Conservation (phyloP, 805 yeast species). For the Candida khao-thaluensis region DNA sequence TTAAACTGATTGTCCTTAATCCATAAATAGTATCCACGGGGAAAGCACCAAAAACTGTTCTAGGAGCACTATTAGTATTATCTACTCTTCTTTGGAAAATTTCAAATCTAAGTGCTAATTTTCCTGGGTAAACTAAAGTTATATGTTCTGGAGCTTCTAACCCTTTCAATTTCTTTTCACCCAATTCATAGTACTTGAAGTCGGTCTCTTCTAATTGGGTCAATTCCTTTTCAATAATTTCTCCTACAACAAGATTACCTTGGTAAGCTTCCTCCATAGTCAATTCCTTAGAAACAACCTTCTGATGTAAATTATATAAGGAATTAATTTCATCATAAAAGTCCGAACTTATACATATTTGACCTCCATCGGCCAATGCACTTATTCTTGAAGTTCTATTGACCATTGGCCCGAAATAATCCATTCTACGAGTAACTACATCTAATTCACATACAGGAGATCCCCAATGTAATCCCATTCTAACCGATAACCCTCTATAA, state of each 20-base stretch:
- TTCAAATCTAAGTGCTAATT: slow-evolving; percentile 59
- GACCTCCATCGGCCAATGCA: slow-evolving; percentile 98
- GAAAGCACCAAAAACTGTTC: slow-evolving; percentile 34
- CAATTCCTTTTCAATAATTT: slow-evolving; percentile 64
- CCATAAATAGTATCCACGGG: slow-evolving; percentile 47
- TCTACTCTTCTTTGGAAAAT: slow-evolving; percentile 30
- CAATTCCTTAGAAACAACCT: slow-evolving; percentile 27
- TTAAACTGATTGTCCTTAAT: slow-evolving; percentile 54
- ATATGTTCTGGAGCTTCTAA: slow-evolving; percentile 89
- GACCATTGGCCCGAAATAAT: slow-evolving; percentile 98
- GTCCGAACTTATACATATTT: slow-evolving; percentile 82
- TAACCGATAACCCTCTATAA: slow-evolving; percentile 86
- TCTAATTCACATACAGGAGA: slow-evolving; percentile 94
- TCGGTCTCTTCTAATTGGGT: slow-evolving; percentile 66
- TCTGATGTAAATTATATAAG: slow-evolving; percentile 48
- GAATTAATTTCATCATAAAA: slow-evolving; percentile 70
- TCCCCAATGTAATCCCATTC: slow-evolving; percentile 99
- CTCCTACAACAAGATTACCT: slow-evolving; percentile 48
- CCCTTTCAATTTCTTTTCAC: slow-evolving; percentile 90
- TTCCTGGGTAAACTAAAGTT: slow-evolving; percentile 72
- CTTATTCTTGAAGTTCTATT: slow-evolving; percentile 91
- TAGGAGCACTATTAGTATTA: slow-evolving; percentile 28
- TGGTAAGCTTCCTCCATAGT: slow-evolving; percentile 43
- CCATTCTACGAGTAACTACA: slow-evolving; percentile 95
- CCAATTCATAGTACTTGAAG: slow-evolving; percentile 63